Evolutionary conservation across 1,139 yeast species (phyloP), one percentile per base, ranked within the genome.

Genomic region (Nakaseomyces uthaithaninus): DNA sequence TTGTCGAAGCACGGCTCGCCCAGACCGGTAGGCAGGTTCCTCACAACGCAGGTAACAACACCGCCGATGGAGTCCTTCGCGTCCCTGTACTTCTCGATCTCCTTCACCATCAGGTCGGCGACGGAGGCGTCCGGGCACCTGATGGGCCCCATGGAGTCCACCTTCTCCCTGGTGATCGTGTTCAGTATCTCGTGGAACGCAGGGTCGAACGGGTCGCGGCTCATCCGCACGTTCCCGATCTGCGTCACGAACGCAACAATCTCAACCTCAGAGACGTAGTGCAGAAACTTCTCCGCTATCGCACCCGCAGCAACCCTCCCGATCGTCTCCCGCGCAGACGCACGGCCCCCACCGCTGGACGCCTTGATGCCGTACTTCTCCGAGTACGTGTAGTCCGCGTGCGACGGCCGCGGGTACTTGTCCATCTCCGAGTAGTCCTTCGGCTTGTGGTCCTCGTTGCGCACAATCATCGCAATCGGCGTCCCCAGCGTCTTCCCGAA

Each of bases 301-400:
- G 96, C 97, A 52, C 97, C 97, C 11, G 97, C 98, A 38, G 98
- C 98, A 40, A 91, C 98, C 62, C 98, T 75, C 42, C 97, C 98
- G 54, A 93, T 91, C 39, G 98, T 91, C 65, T 91, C 98, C 65
- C 98, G 78, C 10, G 98, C 98, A 33, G 93, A 80, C 17, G 96
- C 83, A 60, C 98, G 77, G 47, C 98, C 98, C 55, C 98, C 98
- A 40, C 98, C 98, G 36, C 94, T 81, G 6, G 94, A 75, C 9
- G 96, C 93, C 67, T 91, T 89, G 55, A 77, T 72, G 27, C 96
- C 95, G 66, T 91, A 91, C 65, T 91, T 91, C 51, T 75, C 72
- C 56, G 85, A 72, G 65, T 91, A 91, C 18, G 98, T 91, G 74
- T 74, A 87, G 65, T 91, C 98, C 12, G 98, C 98, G 65, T 91